Evolutionary conservation across 352 stramenopile genomes (phyloP).

Genomic region (Phytophthora tubulina): DNA sequence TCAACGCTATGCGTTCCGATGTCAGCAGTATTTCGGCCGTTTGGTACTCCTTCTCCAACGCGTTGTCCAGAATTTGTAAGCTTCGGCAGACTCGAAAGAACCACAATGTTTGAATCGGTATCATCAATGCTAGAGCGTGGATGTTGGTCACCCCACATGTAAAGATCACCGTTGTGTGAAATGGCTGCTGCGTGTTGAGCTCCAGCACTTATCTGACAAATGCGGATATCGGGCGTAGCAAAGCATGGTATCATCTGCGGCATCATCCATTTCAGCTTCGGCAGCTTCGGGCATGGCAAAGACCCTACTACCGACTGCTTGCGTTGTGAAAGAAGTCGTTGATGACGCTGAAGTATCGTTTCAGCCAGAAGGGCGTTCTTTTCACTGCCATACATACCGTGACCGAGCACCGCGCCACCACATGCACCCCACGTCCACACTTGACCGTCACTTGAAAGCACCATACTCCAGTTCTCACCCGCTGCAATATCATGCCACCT

Average conservation of each 20-base stretch:
- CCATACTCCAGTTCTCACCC: slow-evolving; percentile 85
- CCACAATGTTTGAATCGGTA: slow-evolving; percentile 2
- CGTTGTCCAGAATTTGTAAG: slow-evolving; percentile 38
- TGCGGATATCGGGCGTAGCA: slow-evolving; percentile 38
- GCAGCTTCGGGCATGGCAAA: slow-evolving; percentile 21
- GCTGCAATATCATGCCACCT: slow-evolving; percentile 64
- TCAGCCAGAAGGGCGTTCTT: slow-evolving; percentile 44
- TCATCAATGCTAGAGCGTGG: not conserved
- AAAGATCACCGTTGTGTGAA: slow-evolving; percentile 90
- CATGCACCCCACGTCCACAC: slow-evolving; percentile 88
- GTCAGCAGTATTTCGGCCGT: not conserved
- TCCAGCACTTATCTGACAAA: slow-evolving; percentile 83
- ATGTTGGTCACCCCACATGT: slow-evolving; percentile 83
- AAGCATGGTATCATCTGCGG: slow-evolving; percentile 60
- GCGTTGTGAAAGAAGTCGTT: slow-evolving; percentile 39
- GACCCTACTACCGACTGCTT: not conserved
- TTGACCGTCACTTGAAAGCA: slow-evolving; percentile 63
- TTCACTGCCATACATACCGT: slow-evolving; percentile 34
- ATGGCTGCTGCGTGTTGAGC: slow-evolving; percentile 89
- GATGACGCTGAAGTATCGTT: slow-evolving; percentile 55
- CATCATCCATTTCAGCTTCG: slow-evolving; percentile 53
- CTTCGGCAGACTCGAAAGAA: slow-evolving; percentile 34
- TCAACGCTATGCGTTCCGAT: slow-evolving; percentile 53
- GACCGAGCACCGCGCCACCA: slow-evolving; percentile 72
- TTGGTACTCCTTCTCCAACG: not conserved